Conservation (phyloP, 2,329 filamentous ascomycete species). For the Monilinia fructicola region DNA sequence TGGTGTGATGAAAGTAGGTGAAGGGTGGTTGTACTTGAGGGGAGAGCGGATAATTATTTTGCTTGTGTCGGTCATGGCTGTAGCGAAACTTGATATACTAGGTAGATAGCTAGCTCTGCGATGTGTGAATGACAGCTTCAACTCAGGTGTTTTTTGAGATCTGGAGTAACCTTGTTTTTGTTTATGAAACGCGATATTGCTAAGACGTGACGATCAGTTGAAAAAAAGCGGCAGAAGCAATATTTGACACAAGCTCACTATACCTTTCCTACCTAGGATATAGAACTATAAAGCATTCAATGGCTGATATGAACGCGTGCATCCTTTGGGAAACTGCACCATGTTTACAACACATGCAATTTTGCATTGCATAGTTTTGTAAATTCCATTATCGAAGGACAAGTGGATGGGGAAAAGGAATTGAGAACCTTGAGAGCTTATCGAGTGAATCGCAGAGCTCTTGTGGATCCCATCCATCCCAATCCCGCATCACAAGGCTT, state of each 20-base stretch:
- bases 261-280: not conserved
- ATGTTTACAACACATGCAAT: too few species aligned
- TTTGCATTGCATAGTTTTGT: not conserved
- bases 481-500: constrained; percentile 10
- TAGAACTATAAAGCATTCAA: too few species aligned
- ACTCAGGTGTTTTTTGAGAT: not conserved
- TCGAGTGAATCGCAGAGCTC: constrained; percentile 8
- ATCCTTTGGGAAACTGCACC: not conserved
- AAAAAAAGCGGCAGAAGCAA: constrained; percentile 15
- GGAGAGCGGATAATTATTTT: constrained; percentile 26
- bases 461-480: constrained; percentile 8
- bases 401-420: not conserved
- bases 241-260: not conserved
- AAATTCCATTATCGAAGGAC: too few species aligned
- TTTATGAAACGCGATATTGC: constrained; percentile 7
- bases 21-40: constrained; percentile 25
- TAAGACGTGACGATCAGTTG: constrained; percentile 18
- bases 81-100: not conserved
- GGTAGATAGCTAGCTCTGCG: not conserved
- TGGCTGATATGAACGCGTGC: not conserved
- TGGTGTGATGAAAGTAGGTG: constrained; percentile 23
- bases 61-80: not conserved
- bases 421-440: constrained; percentile 9
- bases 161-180: not conserved
- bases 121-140: not conserved